phyloP scores from a whole-genome alignment of 768 basidiomycete genomes.

The Bullera alba region DNA sequence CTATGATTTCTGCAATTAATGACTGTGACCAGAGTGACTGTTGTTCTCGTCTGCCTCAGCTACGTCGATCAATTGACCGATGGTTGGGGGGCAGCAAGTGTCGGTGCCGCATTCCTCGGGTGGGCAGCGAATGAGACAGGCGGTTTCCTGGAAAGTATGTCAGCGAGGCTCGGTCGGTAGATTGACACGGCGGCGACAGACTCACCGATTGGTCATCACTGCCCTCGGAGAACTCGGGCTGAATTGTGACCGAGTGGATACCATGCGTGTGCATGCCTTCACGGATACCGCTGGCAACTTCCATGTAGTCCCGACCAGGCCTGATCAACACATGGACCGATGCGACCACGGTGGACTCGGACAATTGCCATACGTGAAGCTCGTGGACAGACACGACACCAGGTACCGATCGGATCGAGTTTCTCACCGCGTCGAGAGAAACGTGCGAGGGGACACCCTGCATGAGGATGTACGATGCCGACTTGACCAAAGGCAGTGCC shows the following conservation, averaged over 20 bases:
- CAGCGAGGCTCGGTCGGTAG: no score
- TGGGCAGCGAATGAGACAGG: slow-evolving; percentile 44
- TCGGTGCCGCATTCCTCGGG: slow-evolving; percentile 43
- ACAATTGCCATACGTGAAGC: slow-evolving; percentile 95
- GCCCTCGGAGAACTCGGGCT: slow-evolving; percentile 57
- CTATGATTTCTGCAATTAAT: background rate
- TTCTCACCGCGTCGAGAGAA: slow-evolving; percentile 78
- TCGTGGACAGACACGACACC: slow-evolving; percentile 80
- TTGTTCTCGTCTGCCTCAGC: slow-evolving; percentile 23
- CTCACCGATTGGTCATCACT: slow-evolving; percentile 6
- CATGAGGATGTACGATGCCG: slow-evolving; percentile 86
- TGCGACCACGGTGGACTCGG: slow-evolving; percentile 88
- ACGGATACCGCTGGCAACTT: slow-evolving; percentile 73
- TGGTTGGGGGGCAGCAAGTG: slow-evolving; percentile 39
- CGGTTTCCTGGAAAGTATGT: slow-evolving; percentile 15
- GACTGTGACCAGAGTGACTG: slow-evolving; percentile 11
- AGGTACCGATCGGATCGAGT: slow-evolving; percentile 69
- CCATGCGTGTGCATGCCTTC: slow-evolving; percentile 79
- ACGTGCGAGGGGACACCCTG: slow-evolving; percentile 88
- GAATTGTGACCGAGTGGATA: slow-evolving; percentile 90
- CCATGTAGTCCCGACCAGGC: slow-evolving; percentile 81
- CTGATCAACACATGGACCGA: slow-evolving; percentile 89
- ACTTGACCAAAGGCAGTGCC: slow-evolving; percentile 67
- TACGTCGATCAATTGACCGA: slow-evolving; percentile 36
- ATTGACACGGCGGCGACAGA: background rate